Conservation (phyloP, 2,329 filamentous ascomycete species). For the Phaeosphaeriaceae sp. region DNA sequence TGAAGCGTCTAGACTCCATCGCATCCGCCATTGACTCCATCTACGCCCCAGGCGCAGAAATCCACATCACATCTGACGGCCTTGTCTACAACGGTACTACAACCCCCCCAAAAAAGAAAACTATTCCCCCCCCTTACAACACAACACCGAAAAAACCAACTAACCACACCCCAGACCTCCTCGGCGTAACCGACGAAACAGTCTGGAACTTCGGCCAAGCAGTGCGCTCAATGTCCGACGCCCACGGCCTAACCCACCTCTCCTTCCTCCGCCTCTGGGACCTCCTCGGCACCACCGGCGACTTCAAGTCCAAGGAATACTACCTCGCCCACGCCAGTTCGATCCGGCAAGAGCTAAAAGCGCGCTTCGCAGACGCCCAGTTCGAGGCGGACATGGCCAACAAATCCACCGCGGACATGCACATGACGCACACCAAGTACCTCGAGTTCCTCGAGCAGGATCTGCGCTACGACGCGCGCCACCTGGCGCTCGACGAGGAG, state of each 20-base stretch:
- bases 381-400: constrained; percentile 41
- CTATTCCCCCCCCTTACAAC: too few species aligned
- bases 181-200: constrained; percentile 50
- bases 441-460: constrained; percentile 36
- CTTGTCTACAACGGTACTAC: constrained; percentile 51
- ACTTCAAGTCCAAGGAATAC: constrained; percentile 17
- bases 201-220: constrained; percentile 49
- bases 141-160: too few species aligned
- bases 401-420: constrained; percentile 32
- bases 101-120: too few species aligned
- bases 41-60: constrained; percentile 50
- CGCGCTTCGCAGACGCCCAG: constrained; percentile 29
- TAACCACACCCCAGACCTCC: constrained; percentile 38
- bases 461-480: constrained; percentile 22
- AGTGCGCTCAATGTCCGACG: constrained; percentile 18
- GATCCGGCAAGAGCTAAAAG: constrained; percentile 32
- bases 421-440: constrained; percentile 37
- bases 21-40: constrained; percentile 50
- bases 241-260: constrained; percentile 22
- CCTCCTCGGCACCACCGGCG: constrained; percentile 19
- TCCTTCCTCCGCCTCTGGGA: constrained; percentile 25
- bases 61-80: constrained; percentile 54
- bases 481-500: constrained; percentile 21
- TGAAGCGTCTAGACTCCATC: constrained; percentile 51
- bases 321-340: constrained; percentile 31